These are phyloP conservation scores for Yamadazyma akitaensis DNA, from an alignment of 805 yeast species.

Conservation along the genomic window DNA sequence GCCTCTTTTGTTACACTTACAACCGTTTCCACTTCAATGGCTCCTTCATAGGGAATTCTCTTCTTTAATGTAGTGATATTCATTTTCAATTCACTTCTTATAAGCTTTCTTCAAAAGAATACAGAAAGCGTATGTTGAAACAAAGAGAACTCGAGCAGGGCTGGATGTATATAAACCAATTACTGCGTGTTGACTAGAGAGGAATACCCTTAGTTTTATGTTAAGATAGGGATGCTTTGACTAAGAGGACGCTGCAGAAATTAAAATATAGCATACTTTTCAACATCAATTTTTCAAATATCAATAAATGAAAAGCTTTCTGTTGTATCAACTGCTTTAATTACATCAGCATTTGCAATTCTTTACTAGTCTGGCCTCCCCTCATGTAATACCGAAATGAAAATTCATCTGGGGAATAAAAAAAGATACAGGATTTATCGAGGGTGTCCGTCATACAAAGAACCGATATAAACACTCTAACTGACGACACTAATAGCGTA, in stretches of 20 bases:
- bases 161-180: constrained; percentile 36
- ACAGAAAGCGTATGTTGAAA: constrained; percentile 27
- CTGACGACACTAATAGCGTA: too few relatives aligned
- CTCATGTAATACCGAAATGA: too few relatives aligned
- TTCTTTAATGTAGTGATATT: constrained; percentile 33
- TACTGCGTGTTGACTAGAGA: constrained; percentile 33
- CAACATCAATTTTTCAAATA: constrained; percentile 30
- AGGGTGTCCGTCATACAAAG: too few relatives aligned
- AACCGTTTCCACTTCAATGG: constrained; percentile 19
- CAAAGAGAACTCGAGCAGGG: constrained; percentile 34
- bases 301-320: constrained; percentile 40
- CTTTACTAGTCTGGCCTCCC: too few relatives aligned
- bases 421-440: too few relatives aligned
- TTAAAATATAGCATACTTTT: too few relatives aligned
- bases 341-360: constrained; percentile 17
- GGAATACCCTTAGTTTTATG: too few relatives aligned
- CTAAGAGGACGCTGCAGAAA: too few relatives aligned
- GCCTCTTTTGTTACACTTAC: constrained; percentile 19
- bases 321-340: constrained; percentile 36
- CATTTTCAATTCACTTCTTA: constrained; percentile 29
- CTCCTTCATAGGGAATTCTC: constrained; percentile 35
- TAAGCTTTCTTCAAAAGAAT: constrained; percentile 26
- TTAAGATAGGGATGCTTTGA: too few relatives aligned
- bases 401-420: too few relatives aligned
- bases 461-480: too few relatives aligned